A percentile compares a stretch with the other conserved stretches of the same genome.
phyloP scores from a whole-genome alignment of 2,329 filamentous ascomycete genomes.

The Bisporella sp. region DNA sequence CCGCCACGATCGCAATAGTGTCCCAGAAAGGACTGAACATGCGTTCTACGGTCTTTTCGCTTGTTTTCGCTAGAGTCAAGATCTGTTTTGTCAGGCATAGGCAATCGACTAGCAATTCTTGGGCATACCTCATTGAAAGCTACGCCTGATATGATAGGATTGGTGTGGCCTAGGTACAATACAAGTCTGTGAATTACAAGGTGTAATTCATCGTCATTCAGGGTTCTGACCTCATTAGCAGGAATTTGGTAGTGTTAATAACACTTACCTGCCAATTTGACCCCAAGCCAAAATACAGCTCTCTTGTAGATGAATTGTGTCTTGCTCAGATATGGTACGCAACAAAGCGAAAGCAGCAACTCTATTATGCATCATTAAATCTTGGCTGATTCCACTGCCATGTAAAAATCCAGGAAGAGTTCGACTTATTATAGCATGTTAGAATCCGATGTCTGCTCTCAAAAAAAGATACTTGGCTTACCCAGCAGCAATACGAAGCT shows the following conservation, averaged over 20 bases:
- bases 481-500: slow-evolving; percentile 76
- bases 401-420: slow-evolving; percentile 61
- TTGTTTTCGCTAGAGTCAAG: slow-evolving; percentile 61
- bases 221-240: slow-evolving; percentile 41
- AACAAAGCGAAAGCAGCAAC: slow-evolving; percentile 64
- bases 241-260: neutral
- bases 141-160: slow-evolving; percentile 69
- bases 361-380: slow-evolving; percentile 54
- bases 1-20: slow-evolving; percentile 71
- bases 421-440: slow-evolving; percentile 37
- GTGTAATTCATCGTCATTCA: slow-evolving; percentile 77
- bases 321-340: slow-evolving; percentile 63
- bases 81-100: slow-evolving; percentile 39
- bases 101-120: neutral
- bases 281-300: slow-evolving; percentile 81
- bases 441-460: neutral
- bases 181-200: slow-evolving; percentile 77
- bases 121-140: slow-evolving; percentile 68
- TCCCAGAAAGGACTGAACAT: slow-evolving; percentile 86
- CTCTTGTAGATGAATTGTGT: slow-evolving; percentile 64
- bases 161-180: slow-evolving; percentile 79
- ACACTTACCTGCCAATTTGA: slow-evolving; percentile 64
- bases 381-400: slow-evolving; percentile 34
- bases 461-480: slow-evolving; percentile 24
- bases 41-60: slow-evolving; percentile 54